A percentile compares a stretch with the other conserved stretches of the same genome.
Conservation (phyloP, 768 basidiomycete species). For the Suillus bovinus region DNA sequence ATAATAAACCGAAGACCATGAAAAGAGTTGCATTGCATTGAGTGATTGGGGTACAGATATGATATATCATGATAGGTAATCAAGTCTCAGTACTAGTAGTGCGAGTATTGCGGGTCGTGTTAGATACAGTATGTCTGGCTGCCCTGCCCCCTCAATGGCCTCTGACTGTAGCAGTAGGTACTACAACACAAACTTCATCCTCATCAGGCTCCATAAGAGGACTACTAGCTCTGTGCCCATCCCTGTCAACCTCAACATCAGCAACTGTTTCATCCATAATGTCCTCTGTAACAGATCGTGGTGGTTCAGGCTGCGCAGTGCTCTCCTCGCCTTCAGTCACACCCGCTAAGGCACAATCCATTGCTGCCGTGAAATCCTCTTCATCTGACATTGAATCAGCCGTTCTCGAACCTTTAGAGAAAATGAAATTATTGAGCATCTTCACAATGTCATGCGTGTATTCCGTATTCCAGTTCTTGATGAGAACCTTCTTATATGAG, state of each 20-base stretch:
- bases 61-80: neutral
- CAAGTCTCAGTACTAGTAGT: neutral
- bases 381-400: neutral
- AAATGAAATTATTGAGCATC: neutral
- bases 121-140: neutral
- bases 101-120: neutral
- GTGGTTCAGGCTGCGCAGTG: neutral
- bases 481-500: constrained; percentile 6
- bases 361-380: no score
- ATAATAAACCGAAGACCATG: no score
- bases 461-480: constrained; percentile 7
- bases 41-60: no score
- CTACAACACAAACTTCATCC: neutral
- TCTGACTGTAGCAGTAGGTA: neutral
- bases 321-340: neutral
- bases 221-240: neutral
- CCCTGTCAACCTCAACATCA: no score
- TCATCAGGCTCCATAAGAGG: neutral
- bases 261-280: no score
- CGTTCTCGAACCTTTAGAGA: neutral
- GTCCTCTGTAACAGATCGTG: no score
- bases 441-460: neutral
- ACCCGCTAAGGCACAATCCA: neutral
- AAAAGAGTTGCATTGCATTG: no score
- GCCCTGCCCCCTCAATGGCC: neutral